Conservation (phyloP, 345 rosid genomes). For the Excoecaria agallocha region DNA sequence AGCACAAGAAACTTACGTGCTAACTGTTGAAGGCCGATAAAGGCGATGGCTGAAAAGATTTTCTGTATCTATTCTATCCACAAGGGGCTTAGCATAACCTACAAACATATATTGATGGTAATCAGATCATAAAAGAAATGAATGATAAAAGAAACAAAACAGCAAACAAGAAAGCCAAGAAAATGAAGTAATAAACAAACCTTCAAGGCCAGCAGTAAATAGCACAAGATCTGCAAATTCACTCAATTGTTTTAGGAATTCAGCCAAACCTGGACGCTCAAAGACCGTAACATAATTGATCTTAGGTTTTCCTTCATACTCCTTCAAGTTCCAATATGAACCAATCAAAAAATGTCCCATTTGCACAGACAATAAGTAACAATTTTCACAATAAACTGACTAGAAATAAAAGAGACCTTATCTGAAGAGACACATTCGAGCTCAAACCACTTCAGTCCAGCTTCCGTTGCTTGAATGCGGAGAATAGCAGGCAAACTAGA, state of each 20-base stretch:
- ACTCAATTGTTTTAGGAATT: constrained; percentile 69
- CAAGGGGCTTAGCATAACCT: constrained; percentile 98
- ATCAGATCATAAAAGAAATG: background rate
- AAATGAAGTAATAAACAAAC: constrained; percentile 37
- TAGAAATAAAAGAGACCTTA: constrained; percentile 51
- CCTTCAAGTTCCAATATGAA: constrained; percentile 51
- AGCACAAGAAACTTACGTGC: constrained; percentile 62
- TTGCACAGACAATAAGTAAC: constrained; percentile 4
- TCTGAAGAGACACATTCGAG: constrained; percentile 86
- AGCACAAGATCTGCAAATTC: constrained; percentile 84
- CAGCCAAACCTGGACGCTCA: constrained; percentile 92
- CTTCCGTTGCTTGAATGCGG: constrained; percentile 65
- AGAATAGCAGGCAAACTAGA: constrained; percentile 66
- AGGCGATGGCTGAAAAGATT: constrained; percentile 69
- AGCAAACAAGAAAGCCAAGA: background rate
- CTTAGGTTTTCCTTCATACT: constrained; percentile 77
- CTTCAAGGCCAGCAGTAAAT: constrained; percentile 99
- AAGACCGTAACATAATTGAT: constrained; percentile 91
- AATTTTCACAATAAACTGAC: background rate
- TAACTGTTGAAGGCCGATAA: constrained; percentile 90
- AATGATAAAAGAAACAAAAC: background rate
- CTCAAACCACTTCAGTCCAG: constrained; percentile 87
- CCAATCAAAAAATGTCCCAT: constrained; percentile 25
- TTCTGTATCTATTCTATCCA: constrained; percentile 75
- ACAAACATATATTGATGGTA: constrained; percentile 12